Evolutionary conservation across 164 flowering plant species (phyloP).

Genomic region (Kalanchoe fedtschenkoi): DNA sequence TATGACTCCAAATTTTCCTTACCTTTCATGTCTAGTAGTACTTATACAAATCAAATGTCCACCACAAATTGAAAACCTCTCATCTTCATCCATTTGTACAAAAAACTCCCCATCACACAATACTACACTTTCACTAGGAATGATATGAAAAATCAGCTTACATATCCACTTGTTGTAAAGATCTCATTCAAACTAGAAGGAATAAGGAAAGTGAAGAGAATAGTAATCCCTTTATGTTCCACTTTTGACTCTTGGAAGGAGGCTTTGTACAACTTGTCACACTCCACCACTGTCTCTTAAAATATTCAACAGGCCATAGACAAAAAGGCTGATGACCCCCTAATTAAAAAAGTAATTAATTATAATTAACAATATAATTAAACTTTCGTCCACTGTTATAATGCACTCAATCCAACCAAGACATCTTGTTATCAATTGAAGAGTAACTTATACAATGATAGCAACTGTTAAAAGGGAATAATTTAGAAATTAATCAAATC

Average conservation of each 20-base stretch:
- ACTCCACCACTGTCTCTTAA: neutral
- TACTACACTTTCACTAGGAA: neutral
- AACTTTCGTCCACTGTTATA: no score
- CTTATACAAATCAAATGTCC: neutral
- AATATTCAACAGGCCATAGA: slow-evolving; percentile 3
- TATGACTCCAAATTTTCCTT: no score
- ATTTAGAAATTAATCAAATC: no score
- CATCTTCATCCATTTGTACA: no score
- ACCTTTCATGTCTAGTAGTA: no score
- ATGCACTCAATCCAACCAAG: no score
- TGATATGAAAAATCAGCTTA: neutral
- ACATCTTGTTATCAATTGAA: no score
- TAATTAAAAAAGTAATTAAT: no score
- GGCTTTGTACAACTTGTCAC: neutral
- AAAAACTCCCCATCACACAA: no score
- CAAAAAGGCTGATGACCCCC: neutral
- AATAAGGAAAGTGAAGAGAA: slow-evolving; percentile 3
- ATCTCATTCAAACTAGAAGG: slow-evolving; percentile 5
- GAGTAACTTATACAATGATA: neutral
- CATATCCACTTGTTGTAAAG: slow-evolving; percentile 13
- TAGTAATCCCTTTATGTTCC: neutral
- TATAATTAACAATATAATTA: no score
- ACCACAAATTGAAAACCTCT: neutral
- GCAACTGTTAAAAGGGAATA: no score
- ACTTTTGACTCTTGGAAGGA: neutral